These are phyloP conservation scores for Zea luxurians DNA, from an alignment of 176 grass and related monocot genomes.

Conservation along the genomic window DNA sequence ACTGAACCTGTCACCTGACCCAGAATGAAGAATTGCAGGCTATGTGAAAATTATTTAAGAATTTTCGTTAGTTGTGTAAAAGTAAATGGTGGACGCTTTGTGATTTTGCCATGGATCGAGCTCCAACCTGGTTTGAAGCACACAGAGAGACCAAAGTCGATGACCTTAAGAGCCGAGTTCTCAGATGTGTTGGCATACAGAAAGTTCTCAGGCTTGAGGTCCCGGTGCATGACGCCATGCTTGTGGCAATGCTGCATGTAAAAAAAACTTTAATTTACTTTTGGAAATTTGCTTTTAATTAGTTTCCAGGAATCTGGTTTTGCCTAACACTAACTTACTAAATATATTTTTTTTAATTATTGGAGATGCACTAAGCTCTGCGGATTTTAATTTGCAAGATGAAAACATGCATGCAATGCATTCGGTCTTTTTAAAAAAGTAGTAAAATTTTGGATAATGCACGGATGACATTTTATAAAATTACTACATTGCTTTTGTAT, in stretches of 20 bases:
- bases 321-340: not conserved
- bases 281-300: not conserved
- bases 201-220: conserved; percentile 96
- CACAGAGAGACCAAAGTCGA: conserved; percentile 57
- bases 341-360: not conserved
- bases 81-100: not conserved
- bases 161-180: conserved; percentile 54
- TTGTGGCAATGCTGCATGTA: conserved; percentile 49
- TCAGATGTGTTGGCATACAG: conserved; percentile 54
- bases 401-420: not conserved
- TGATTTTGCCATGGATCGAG: not conserved
- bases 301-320: not conserved
- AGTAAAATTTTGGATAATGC: not conserved
- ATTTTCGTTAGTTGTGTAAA: not conserved
- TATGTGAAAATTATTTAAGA: not conserved
- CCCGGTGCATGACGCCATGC: conserved; percentile 79
- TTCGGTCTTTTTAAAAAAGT: not conserved
- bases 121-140: conserved; percentile 54
- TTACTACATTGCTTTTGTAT: not conserved
- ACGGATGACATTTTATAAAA: not conserved
- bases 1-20: conserved; percentile 46
- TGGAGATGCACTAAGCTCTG: not conserved
- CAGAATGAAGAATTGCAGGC: not conserved
- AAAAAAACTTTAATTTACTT: not conserved
- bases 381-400: not conserved